phyloP scores from a whole-genome alignment of 2,329 filamentous ascomycete genomes.

The Basipetospora chlamydospora region DNA sequence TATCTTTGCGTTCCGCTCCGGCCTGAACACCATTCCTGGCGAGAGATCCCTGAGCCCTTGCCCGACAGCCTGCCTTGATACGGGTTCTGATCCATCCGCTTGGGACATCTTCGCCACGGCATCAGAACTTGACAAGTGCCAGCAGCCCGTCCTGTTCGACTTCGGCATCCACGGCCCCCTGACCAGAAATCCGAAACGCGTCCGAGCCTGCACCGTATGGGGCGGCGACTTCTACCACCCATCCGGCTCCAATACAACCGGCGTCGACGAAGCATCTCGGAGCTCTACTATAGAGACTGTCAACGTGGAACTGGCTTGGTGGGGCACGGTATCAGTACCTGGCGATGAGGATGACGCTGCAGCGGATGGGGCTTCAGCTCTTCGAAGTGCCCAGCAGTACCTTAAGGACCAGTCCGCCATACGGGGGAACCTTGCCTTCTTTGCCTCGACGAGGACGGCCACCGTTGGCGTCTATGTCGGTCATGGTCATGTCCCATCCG shows the following conservation, averaged over 20 bases:
- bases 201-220: neutral
- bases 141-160: neutral
- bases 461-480: neutral
- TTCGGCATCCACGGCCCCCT: neutral
- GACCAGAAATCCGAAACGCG: neutral
- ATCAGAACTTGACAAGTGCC: neutral
- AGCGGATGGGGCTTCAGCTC: neutral
- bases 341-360: neutral
- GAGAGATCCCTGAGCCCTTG: neutral
- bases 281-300: neutral
- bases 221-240: neutral
- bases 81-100: neutral
- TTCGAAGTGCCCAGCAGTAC: neutral
- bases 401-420: neutral
- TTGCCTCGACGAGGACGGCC: neutral
- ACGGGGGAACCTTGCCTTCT: neutral
- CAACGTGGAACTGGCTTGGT: neutral
- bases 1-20: neutral
- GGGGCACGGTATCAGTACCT: neutral
- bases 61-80: neutral
- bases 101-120: neutral
- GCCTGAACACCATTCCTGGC: neutral
- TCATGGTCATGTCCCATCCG: neutral
- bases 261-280: neutral
- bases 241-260: neutral